These are phyloP conservation scores for Turnera subulata DNA, from an alignment of 345 rosid species.

Conservation along the genomic window DNA sequence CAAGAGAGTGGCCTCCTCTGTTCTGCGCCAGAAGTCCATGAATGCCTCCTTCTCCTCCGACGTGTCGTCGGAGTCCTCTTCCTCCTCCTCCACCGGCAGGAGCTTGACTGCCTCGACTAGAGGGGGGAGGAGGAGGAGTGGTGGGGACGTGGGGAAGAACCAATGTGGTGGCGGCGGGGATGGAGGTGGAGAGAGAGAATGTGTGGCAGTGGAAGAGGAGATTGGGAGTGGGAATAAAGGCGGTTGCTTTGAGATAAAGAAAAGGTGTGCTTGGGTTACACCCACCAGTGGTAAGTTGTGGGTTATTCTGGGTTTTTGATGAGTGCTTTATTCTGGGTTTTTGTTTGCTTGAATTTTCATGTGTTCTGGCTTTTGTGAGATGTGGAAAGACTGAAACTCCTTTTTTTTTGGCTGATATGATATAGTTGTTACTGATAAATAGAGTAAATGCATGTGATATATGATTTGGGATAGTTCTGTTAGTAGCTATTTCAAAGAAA, in stretches of 20 bases:
- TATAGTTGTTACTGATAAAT: too few species aligned
- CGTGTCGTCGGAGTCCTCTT: slow-evolving; percentile 13
- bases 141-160: slow-evolving; percentile 8
- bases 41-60: slow-evolving; percentile 16
- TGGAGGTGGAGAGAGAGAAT: neutral
- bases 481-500: too few species aligned
- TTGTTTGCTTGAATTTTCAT: too few species aligned
- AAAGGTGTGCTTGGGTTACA: slow-evolving; percentile 20
- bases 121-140: neutral
- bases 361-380: too few species aligned
- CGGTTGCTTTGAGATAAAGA: slow-evolving; percentile 2
- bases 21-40: slow-evolving; percentile 16
- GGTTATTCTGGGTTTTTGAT: neutral
- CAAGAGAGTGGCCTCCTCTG: slow-evolving; percentile 3
- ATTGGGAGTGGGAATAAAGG: neutral
- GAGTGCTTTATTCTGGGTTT: too few species aligned
- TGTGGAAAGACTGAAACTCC: neutral
- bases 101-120: neutral
- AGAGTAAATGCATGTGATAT: too few species aligned
- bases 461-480: too few species aligned
- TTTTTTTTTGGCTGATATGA: neutral
- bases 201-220: slow-evolving; percentile 1
- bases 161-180: slow-evolving; percentile 9
- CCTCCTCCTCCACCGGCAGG: neutral
- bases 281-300: slow-evolving; percentile 6